Percentiles rank a stretch among this genome's conserved stretches.
phyloP scores from a whole-genome alignment of 2,329 filamentous ascomycete species.

The Paracorniculantispora psalliotae region DNA sequence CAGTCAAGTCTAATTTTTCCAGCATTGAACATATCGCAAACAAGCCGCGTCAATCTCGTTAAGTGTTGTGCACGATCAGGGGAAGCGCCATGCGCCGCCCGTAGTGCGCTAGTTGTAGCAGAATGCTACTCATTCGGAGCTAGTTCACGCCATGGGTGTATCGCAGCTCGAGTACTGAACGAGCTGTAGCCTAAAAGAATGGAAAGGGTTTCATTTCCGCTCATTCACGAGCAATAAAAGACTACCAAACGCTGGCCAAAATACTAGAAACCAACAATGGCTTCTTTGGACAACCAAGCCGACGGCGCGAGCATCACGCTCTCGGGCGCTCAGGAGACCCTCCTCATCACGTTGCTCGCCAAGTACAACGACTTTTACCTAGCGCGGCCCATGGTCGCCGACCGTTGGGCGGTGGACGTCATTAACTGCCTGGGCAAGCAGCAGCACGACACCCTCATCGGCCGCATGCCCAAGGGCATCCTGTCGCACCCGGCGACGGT shows the following conservation, averaged over 20 bases:
- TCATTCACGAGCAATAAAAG: no score
- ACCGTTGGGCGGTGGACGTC: conserved; percentile 12
- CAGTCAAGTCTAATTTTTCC: no score
- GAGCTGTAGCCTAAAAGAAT: no score
- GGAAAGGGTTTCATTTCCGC: no score
- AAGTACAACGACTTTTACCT: conserved; percentile 15
- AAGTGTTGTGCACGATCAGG: no score
- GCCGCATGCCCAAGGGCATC: background rate
- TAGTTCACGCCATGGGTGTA: background rate
- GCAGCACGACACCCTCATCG: background rate
- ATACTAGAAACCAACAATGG: background rate
- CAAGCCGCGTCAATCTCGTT: no score
- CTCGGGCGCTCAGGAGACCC: conserved; percentile 16
- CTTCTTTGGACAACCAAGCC: background rate
- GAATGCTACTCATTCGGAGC: background rate
- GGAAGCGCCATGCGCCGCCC: no score
- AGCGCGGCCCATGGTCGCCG: conserved; percentile 13
- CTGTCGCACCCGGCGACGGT: background rate
- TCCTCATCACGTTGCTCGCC: conserved; percentile 16
- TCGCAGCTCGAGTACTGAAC: no score
- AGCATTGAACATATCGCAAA: background rate
- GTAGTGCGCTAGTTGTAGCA: background rate
- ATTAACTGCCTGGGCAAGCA: background rate
- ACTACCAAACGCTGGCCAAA: no score
- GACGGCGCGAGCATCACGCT: background rate